Conservation (phyloP, 108 stramenopile genomes). For the Nitzschia sp. region DNA sequence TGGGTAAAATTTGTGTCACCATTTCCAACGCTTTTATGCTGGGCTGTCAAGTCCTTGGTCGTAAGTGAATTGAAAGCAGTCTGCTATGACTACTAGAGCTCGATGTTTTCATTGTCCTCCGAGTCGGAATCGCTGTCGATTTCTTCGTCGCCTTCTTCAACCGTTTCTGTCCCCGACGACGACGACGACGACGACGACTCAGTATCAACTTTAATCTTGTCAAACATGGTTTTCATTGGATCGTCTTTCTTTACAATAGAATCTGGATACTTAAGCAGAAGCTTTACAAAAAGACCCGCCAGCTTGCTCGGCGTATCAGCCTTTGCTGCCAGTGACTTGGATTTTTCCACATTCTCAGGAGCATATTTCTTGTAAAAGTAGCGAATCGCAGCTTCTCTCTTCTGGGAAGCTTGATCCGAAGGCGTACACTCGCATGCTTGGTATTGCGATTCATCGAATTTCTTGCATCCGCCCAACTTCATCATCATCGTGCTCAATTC, state of each 20-base stretch:
- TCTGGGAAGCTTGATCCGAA: slow-evolving; percentile 5
- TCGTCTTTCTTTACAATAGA: slow-evolving; percentile 40
- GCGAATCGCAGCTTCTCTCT: slow-evolving; percentile 30
- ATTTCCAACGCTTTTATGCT: too few relatives aligned
- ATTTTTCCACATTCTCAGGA: slow-evolving; percentile 45
- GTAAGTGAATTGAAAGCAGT: too few relatives aligned
- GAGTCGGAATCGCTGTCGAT: too few relatives aligned
- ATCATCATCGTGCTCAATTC: slow-evolving; percentile 28
- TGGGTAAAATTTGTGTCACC: too few relatives aligned
- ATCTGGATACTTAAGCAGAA: slow-evolving; percentile 49
- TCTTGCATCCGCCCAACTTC: slow-evolving; percentile 33
- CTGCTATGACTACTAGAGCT: slow-evolving; percentile 1
- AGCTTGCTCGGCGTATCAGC: slow-evolving; percentile 36
- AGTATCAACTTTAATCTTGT: slow-evolving; percentile 27
- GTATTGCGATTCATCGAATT: slow-evolving; percentile 35
- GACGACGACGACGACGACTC: background rate
- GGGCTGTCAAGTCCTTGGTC: too few relatives aligned
- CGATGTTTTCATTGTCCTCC: slow-evolving; percentile 13
- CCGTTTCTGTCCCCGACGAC: background rate
- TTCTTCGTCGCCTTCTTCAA: background rate
- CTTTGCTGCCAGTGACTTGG: slow-evolving; percentile 39
- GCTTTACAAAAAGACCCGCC: slow-evolving; percentile 39
- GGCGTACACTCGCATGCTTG: slow-evolving; percentile 43
- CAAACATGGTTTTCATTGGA: slow-evolving; percentile 27
- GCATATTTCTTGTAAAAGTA: slow-evolving; percentile 53